Percentiles rank a stretch among this genome's conserved stretches.
Conservation (phyloP, 2,329 filamentous ascomycete genomes). For the Dothistroma pini region DNA sequence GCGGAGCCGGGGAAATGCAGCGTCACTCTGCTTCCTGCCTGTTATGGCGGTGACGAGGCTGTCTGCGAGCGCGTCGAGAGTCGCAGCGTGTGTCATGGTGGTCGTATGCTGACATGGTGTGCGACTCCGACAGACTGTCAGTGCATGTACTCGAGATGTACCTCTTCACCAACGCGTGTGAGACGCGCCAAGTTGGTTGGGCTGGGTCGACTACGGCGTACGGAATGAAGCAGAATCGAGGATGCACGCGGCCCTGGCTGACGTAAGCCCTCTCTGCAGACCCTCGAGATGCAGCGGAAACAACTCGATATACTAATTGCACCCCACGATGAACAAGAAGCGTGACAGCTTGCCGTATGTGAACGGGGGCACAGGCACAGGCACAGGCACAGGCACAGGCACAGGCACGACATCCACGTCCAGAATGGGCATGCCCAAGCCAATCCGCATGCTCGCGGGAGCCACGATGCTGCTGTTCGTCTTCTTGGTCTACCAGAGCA, state of each 20-base stretch:
- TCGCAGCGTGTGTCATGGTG: slow-evolving; percentile 67
- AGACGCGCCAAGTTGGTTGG: no score
- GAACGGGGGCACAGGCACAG: slow-evolving; percentile 14
- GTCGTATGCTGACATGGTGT: neutral
- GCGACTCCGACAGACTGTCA: neutral
- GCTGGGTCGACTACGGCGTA: slow-evolving; percentile 15
- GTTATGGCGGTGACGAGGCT: slow-evolving; percentile 66
- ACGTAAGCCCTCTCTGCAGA: neutral
- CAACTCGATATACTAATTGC: neutral
- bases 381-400: no score
- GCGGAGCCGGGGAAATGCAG: slow-evolving; percentile 35
- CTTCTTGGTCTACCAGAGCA: slow-evolving; percentile 74
- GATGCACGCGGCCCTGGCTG: neutral
- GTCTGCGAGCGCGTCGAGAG: slow-evolving; percentile 61
- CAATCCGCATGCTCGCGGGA: slow-evolving; percentile 73
- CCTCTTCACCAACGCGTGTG: slow-evolving; percentile 2
- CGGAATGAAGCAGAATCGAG: neutral
- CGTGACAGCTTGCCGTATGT: slow-evolving; percentile 12
- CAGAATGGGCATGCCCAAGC: slow-evolving; percentile 79
- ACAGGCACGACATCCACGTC: slow-evolving; percentile 25
- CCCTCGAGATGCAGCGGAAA: neutral
- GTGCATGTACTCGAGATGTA: slow-evolving; percentile 1
- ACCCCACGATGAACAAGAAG: slow-evolving; percentile 8
- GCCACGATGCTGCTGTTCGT: slow-evolving; percentile 69
- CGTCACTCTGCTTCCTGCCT: slow-evolving; percentile 37